These are phyloP conservation scores for Lactarius quietus DNA, from an alignment of 768 basidiomycete species.

Conservation along the genomic window DNA sequence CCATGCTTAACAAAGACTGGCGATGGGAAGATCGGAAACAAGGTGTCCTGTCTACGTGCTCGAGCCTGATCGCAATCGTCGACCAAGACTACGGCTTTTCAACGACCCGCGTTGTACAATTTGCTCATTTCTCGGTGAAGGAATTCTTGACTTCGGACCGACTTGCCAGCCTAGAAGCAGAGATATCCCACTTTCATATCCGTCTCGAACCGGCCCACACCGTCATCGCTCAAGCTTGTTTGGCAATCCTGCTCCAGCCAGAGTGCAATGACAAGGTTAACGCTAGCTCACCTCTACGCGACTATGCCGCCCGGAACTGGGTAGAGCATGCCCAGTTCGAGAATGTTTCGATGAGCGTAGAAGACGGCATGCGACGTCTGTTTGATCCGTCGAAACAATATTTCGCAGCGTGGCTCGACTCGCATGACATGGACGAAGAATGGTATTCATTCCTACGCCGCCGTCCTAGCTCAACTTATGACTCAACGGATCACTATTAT, in stretches of 20 bases:
- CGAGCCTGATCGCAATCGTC: background rate
- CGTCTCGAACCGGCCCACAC: background rate
- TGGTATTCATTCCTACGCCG: background rate
- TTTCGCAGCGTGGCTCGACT: background rate
- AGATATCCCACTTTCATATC: background rate
- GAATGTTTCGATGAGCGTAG: background rate
- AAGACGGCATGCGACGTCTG: background rate
- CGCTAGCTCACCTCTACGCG: background rate
- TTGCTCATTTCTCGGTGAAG: background rate
- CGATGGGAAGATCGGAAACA: background rate
- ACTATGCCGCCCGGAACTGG: background rate
- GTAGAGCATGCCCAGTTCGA: background rate
- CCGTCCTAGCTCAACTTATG: too few relatives aligned
- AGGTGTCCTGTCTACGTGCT: background rate
- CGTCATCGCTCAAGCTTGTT: background rate
- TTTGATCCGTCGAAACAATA: background rate
- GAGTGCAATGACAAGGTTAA: too few relatives aligned
- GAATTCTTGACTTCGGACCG: constrained; percentile 6
- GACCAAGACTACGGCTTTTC: background rate
- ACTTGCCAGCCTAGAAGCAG: background rate
- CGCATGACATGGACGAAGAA: background rate
- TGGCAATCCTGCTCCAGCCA: background rate
- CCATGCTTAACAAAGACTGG: background rate
- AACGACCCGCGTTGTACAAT: background rate
- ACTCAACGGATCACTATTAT: background rate